Evolutionary conservation across 768 basidiomycete genomes (phyloP).

Genomic region (Mycena haematopus): DNA sequence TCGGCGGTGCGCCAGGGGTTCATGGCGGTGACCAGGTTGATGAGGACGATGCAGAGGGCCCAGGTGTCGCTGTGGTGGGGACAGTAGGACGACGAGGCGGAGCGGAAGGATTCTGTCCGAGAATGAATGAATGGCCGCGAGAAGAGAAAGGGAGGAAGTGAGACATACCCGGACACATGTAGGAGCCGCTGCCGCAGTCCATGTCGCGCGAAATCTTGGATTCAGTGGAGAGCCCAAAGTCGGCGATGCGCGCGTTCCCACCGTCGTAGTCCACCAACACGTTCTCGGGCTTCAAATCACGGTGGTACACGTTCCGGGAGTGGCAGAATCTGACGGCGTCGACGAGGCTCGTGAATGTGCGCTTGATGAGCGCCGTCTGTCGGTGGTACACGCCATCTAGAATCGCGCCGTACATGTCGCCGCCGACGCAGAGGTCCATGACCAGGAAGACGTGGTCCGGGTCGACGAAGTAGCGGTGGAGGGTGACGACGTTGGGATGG

Average conservation of each 20-base stretch:
- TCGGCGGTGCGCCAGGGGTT: constrained; percentile 59
- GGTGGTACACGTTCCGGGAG: constrained; percentile 54
- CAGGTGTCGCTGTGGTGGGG: constrained; percentile 45
- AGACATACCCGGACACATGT: constrained; percentile 39
- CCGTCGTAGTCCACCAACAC: constrained; percentile 52
- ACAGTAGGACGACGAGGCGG: constrained; percentile 5
- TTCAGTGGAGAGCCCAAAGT: constrained; percentile 55
- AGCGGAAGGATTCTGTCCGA: constrained; percentile 19
- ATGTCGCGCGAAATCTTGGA: constrained; percentile 28
- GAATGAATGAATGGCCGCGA: constrained; percentile 12
- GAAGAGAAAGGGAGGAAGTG: neutral
- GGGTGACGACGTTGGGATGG: constrained; percentile 53
- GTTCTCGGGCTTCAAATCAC: constrained; percentile 45
- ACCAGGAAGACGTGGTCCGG: constrained; percentile 55
- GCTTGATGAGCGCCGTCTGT: constrained; percentile 54
- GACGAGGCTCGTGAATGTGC: constrained; percentile 58
- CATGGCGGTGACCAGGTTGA: constrained; percentile 58
- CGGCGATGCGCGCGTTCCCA: constrained; percentile 50
- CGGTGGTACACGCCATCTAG: constrained; percentile 46
- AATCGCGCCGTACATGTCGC: constrained; percentile 58
- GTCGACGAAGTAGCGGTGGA: constrained; percentile 57
- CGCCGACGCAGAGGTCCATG: constrained; percentile 41
- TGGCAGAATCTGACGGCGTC: constrained; percentile 65
- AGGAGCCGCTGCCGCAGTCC: constrained; percentile 43
- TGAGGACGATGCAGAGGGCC: constrained; percentile 55